Evolutionary conservation across 2,329 filamentous ascomycete species (phyloP).

Genomic region (Curvularia lunata): DNA sequence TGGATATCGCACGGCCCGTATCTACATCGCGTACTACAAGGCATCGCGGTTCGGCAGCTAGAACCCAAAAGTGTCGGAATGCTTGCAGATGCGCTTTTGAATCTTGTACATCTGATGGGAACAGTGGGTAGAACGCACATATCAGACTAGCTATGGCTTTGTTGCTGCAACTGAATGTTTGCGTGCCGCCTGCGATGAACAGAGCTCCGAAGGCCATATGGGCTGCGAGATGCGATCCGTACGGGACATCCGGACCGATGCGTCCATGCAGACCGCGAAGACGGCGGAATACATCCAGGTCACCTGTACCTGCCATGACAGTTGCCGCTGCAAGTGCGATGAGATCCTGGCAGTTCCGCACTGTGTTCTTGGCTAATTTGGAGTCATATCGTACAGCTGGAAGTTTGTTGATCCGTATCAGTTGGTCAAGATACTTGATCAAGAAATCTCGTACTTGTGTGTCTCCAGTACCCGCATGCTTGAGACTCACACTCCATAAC

Average conservation of each 20-base stretch:
- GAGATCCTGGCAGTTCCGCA: conserved; percentile 89
- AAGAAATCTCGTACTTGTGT: conserved; percentile 77
- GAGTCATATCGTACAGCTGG: conserved; percentile 75
- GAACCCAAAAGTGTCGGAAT: conserved; percentile 95
- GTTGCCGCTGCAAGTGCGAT: conserved; percentile 81
- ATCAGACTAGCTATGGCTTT: conserved; percentile 85
- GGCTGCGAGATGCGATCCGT: conserved; percentile 90
- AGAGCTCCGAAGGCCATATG: conserved; percentile 90
- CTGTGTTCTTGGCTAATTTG: conserved; percentile 79
- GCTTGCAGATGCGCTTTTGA: conserved; percentile 95
- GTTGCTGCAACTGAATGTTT: conserved; percentile 88
- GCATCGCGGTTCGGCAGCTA: conserved; percentile 88
- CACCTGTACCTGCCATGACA: conserved; percentile 96
- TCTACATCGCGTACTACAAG: conserved; percentile 86
- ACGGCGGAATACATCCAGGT: conserved; percentile 82
- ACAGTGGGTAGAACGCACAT: conserved; percentile 92
- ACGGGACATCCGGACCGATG: conserved; percentile 81
- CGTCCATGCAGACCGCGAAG: conserved; percentile 87
- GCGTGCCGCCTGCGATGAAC: conserved; percentile 90
- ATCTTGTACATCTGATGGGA: conserved; percentile 86
- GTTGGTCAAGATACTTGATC: conserved; percentile 82
- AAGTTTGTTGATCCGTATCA: conserved; percentile 76
- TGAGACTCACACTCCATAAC: conserved; percentile 69
- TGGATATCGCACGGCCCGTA: conserved; percentile 77
- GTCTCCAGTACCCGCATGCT: conserved; percentile 60